Conservation (phyloP, 2,329 filamentous ascomycete species). For the Sphaerostilbella broomeana region DNA sequence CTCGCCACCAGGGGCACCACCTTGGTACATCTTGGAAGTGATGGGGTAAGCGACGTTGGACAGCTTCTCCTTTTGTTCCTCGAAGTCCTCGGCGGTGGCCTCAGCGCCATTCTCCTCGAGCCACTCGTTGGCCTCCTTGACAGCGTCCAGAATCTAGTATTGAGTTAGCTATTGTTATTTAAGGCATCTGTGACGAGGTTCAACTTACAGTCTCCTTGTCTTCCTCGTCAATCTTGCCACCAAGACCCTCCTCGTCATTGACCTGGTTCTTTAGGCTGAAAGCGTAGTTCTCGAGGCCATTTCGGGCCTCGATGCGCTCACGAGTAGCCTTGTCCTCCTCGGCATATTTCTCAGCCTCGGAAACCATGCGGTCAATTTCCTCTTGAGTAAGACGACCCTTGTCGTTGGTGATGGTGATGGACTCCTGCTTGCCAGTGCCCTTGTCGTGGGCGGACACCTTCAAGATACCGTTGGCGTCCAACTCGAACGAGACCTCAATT, state of each 20-base stretch:
- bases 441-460: constrained; percentile 96
- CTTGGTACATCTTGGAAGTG: constrained; percentile 90
- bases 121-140: constrained; percentile 97
- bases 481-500: constrained; percentile 96
- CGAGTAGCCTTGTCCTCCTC: constrained; percentile 98
- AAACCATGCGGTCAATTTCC: constrained; percentile 98
- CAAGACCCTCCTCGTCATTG: constrained; percentile 92
- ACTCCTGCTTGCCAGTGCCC: constrained; percentile 95
- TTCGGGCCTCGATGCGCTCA: constrained; percentile 93
- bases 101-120: constrained; percentile 88
- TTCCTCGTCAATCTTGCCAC: constrained; percentile 96
- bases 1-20: constrained; percentile 51
- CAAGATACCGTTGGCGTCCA: constrained; percentile 97
- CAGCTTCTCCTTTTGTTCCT: constrained; percentile 99
- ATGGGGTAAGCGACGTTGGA: constrained; percentile 96
- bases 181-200: not conserved
- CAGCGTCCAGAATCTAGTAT: constrained; percentile 73
- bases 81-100: constrained; percentile 87
- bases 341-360: constrained; percentile 96
- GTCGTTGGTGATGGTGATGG: constrained; percentile 98
- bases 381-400: constrained; percentile 95
- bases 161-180: constrained; percentile 32
- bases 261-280: constrained; percentile 99
- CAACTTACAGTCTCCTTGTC: constrained; percentile 86
- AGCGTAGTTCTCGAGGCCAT: constrained; percentile 97